Evolutionary conservation across 2,329 filamentous ascomycete species (phyloP), one percentile per base, ranked within the genome.

Genomic region (Pseudogymnoascus sp.): DNA sequence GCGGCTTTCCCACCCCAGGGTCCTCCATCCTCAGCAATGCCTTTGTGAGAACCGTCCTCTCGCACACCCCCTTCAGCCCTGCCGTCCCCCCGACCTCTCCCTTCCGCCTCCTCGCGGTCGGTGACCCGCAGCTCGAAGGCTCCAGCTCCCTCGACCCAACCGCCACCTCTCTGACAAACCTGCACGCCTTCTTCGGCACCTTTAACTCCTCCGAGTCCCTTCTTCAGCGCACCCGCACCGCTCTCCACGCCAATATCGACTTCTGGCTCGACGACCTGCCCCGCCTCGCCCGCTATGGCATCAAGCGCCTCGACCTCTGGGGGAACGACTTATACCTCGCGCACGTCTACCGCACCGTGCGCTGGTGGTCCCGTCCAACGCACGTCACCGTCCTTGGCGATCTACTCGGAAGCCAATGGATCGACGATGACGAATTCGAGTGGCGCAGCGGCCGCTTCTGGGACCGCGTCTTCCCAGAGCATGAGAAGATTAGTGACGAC

Each of bases 301-400:
- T 90, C 67, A 99, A 99, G 78, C 83, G 84, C 17, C 75, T 99
- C 69, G 95, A 99, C 75, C 83, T 97, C 1, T 84, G 92, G 71
- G 95, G 95, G 3, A 99, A 99, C 76, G 95, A 99, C 76, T 90
- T 87, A 72, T 99, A 97, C 75, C 83, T 99, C 33, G 91, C 90
- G 19, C 95, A 99, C 74, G 92, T 97, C 64, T 97, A 96, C 76
- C 84, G 91, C 15, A 89, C 87, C 0, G 76, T 96, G 60, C 82
- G 84, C 68, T 96, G 92, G 91, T 96, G 90, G 88, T 84, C 89
- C 0, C 78, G 80, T 15, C 95, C 95, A 8, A 96, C 91, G 0
- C 95, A 99, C 74, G 85, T 95, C 19, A 87, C 89, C 0, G 92
- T 97, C 0, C 80, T 99, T 3, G 95, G 95, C 2, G 95, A 99